Evolutionary conservation across 768 basidiomycete genomes (phyloP), one percentile per base, ranked within the genome.

Genomic region (Krasilnikovozyma curviuscula): DNA sequence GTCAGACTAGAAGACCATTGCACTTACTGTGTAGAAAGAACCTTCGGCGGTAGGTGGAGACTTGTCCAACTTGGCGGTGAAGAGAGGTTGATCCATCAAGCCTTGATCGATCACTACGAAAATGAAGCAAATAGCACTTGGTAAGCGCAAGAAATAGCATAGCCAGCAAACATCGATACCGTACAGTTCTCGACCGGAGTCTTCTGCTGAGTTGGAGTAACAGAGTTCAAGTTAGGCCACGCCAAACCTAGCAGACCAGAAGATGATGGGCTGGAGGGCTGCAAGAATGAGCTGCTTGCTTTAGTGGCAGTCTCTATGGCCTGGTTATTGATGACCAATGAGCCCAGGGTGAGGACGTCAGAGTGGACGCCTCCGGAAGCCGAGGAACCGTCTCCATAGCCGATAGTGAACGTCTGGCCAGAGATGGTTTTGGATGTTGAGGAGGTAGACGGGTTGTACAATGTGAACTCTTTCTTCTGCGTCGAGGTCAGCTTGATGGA

Each of bases 101-200:
- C 55, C 55, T 55, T 67, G 60, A 23, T 58, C 59, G 42, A 69
- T 67, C 62, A 67, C n/a, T n/a, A n/a, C n/a, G n/a, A n/a, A n/a
- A n/a, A n/a, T n/a, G n/a, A n/a, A n/a, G n/a, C n/a, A n/a, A n/a
- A n/a, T n/a, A n/a, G n/a, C n/a, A n/a, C n/a, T n/a, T n/a, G n/a
- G n/a, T n/a, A n/a, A n/a, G n/a, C n/a, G n/a, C n/a, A n/a, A n/a
- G n/a, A n/a, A n/a, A n/a, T n/a, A n/a, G n/a, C n/a, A n/a, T n/a
- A n/a, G n/a, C n/a, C n/a, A n/a, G n/a, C n/a, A n/a, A n/a, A n/a
- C n/a, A n/a, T n/a, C n/a, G n/a, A n/a, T n/a, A n/a, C n/a, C n/a
- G n/a, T n/a, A n/a, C n/a, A 62, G 49, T 67, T 66, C 61, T 67
- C 55, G 14, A 69, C 62, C 7, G 67, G 67, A 7, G 68, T 69